Base-by-base conservation (phyloP, 441 rosid species). In the Populus hybrid region DNA sequence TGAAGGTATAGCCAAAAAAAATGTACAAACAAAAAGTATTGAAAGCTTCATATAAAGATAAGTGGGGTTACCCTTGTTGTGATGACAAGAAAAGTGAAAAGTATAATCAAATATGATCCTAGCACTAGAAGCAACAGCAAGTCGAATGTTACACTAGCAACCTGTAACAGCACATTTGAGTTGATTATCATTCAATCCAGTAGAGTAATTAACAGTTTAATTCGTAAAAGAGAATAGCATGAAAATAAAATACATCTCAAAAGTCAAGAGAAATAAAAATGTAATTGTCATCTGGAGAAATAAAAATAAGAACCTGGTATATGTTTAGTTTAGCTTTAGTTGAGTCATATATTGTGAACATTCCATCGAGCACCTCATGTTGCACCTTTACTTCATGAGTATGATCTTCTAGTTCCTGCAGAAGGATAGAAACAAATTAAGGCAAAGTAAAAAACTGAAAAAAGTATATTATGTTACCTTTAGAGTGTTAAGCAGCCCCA, bases 131-230 rank as follows among this genome's bases (percentile, higher is more conserved):
- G 99, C 87, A 94, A 84, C 78, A 95, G 88, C 85, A 95, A 88
- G 90, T 95, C 97, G 64, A 94, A 95, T 10, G 99, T 95, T 78
- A 94, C 99, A 76, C 99, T 95, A 69, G 98, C 98, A 82, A 95
- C 99, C 99, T 95, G 95, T 75, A 77, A 75, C 46, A 79, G 16
- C 24, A 75, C 50, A 77, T 79, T 67, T 46, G 32, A 61, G 75
- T 28, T 23, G n/a, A 77, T 80, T 66, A 70, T 18, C 53, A 28
- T 70, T n/a, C 6, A 46, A 40, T 61, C 61, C 10, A 53, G 69
- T 18, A 28, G 69, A 72, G 63, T 50, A 21, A 23, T 6, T 53
- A 18, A 53, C n/a, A 53, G n/a, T 16, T 53, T 53, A 18, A 1
- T 53, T 53, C 2, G 0, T 16, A 18, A 16, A 53, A 53, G 8